Evolutionary conservation across 306 rosid genomes (phyloP).

Genomic region (Dryas octopetala): DNA sequence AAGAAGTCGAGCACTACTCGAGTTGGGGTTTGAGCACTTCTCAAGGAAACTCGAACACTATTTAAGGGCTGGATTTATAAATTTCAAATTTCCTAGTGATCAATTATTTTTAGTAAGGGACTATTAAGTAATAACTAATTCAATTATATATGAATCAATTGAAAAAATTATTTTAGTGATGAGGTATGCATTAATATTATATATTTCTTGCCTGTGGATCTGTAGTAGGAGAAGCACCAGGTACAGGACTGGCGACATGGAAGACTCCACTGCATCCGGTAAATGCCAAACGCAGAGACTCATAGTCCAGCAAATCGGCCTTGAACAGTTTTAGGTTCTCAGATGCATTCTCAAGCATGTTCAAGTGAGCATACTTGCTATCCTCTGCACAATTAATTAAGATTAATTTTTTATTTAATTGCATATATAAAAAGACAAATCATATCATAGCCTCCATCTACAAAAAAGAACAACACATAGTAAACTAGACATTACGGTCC

Average conservation of each 20-base stretch:
- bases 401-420: too few species aligned
- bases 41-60: background rate
- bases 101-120: too few species aligned
- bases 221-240: background rate
- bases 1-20: conserved; percentile 20
- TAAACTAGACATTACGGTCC: too few species aligned
- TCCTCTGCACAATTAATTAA: conserved; percentile 13
- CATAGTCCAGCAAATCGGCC: conserved; percentile 38
- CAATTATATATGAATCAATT: too few species aligned
- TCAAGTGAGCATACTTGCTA: conserved; percentile 28
- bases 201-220: conserved; percentile 24
- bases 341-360: conserved; percentile 25
- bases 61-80: too few species aligned
- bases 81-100: too few species aligned
- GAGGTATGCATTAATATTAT: background rate
- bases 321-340: conserved; percentile 29
- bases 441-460: too few species aligned
- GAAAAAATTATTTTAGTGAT: too few species aligned
- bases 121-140: too few species aligned
- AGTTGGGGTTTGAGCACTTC: too few species aligned
- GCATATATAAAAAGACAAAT: too few species aligned
- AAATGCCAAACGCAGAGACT: conserved; percentile 23
- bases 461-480: too few species aligned
- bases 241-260: conserved; percentile 38
- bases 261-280: conserved; percentile 35